Evolutionary conservation across 768 basidiomycete species (phyloP), one percentile per base, ranked within the genome.

Genomic region (Jaapia argillacea): DNA sequence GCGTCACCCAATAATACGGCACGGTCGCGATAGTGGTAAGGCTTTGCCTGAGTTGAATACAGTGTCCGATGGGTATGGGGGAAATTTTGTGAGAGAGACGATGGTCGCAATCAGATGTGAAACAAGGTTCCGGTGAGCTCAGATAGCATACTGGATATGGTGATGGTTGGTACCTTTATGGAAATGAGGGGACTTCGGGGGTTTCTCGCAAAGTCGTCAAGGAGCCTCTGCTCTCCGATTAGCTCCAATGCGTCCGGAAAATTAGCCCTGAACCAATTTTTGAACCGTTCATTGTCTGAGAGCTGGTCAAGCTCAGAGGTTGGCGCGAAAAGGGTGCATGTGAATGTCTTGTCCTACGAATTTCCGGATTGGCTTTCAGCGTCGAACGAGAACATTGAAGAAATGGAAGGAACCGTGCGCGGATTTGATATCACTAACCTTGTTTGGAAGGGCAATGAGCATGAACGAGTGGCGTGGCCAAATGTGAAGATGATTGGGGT

Each of bases 401-500:
- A 33, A 10, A 10, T 10, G 16, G 28, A 33, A 10, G 28, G 28
- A 33, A 16, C 16, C 16, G 16, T 33, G 28, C 28, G 10, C 28
- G 10, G 10, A 33, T 10, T 33, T 10, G 16, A 10, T 10, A 10
- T 10, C 16, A 58, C 67, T 66, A 66, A 94, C 94, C 74, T 87
- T 83, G 71, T 99, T 99, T 52, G 94, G 92, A 45, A 99, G 79
- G 18, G 91, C 94, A 56, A 99, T 97, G 55, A 99, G 78, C 94
- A 99, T 99, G 73, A 98, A 98, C 38, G 91, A 89, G 63, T 92
- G 88, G 58, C 94, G 85, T 51, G 94, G 96, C 94, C 94, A 99
- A 56, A 99, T 97, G 68, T 99, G 94, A 53, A 99, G 81, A 64
- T 98, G 87, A 63, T 86, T 85, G 55, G 88, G 86, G 72, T 93